Conservation (phyloP, 495 filamentous ascomycete species). For the Penicillium malachiteum region DNA sequence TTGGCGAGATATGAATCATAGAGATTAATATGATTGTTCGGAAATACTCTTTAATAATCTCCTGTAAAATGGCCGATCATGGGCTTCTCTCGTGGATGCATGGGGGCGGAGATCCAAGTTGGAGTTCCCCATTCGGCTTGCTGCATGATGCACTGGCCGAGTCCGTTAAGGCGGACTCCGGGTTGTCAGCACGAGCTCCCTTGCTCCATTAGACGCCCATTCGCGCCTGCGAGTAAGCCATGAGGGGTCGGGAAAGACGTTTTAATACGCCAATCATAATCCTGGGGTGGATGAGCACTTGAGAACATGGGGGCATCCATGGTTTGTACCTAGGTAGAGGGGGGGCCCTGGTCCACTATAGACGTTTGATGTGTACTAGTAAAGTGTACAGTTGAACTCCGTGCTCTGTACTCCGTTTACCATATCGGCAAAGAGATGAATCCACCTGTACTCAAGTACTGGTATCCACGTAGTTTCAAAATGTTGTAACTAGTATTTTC, state of each 20-base stretch:
- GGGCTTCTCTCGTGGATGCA: constrained; percentile 1
- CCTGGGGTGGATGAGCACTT: too few relatives aligned
- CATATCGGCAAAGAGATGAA: too few relatives aligned
- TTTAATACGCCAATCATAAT: not conserved
- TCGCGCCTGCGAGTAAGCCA: constrained; percentile 14
- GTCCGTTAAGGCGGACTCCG: constrained; percentile 16
- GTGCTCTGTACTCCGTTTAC: too few relatives aligned
- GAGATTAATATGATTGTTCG: not conserved
- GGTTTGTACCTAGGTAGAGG: not conserved
- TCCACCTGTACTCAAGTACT: too few relatives aligned
- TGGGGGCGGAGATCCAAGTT: constrained; percentile 9
- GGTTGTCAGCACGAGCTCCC: constrained; percentile 13
- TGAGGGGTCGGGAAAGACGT: not conserved
- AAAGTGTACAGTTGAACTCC: too few relatives aligned
- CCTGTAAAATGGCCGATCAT: constrained; percentile 7
- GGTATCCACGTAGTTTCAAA: too few relatives aligned
- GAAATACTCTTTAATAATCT: too few relatives aligned
- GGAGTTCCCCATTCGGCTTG: constrained; percentile 15
- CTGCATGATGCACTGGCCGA: constrained; percentile 15
- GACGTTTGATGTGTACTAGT: too few relatives aligned
- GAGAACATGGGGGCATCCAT: not conserved
- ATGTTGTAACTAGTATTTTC: too few relatives aligned
- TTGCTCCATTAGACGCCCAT: constrained; percentile 25
- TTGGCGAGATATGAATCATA: not conserved
- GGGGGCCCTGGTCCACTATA: too few relatives aligned